phyloP scores from a whole-genome alignment of 106 monocot genomes.

The Apostasia ramifera region DNA sequence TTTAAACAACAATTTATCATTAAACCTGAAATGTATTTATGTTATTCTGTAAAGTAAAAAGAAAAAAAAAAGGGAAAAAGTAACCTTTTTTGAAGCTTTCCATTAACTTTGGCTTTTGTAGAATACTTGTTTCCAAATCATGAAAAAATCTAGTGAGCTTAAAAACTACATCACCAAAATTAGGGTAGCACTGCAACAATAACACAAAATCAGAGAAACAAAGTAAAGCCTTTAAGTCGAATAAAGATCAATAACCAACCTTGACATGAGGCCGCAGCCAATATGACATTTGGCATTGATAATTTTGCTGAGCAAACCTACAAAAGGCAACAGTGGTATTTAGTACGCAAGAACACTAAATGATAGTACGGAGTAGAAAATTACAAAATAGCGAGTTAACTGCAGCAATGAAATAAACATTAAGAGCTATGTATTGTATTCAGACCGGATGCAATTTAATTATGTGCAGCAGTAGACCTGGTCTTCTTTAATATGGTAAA shows the following conservation, averaged over 20 bases:
- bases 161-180: conserved; percentile 76
- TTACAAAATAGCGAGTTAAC: too few species aligned
- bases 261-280: conserved; percentile 85
- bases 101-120: conserved; percentile 28
- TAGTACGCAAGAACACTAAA: not conserved
- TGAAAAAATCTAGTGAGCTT: conserved; percentile 79
- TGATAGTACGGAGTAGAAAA: too few species aligned
- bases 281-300: conserved; percentile 78
- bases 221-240: too few species aligned
- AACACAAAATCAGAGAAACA: conserved; percentile 8
- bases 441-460: not conserved
- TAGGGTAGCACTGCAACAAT: conserved; percentile 63
- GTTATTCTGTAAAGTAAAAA: not conserved
- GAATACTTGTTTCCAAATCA: conserved; percentile 26
- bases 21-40: too few species aligned
- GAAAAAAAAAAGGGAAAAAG: not conserved
- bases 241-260: conserved; percentile 26
- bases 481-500: too few species aligned
- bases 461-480: not conserved
- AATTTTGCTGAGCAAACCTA: conserved; percentile 71
- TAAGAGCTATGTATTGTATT: not conserved
- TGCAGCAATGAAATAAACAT: too few species aligned
- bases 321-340: not conserved
- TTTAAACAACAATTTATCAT: too few species aligned
- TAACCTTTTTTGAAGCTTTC: conserved; percentile 28